Conservation (phyloP, 495 filamentous ascomycete genomes). For the Podospora appendiculata region DNA sequence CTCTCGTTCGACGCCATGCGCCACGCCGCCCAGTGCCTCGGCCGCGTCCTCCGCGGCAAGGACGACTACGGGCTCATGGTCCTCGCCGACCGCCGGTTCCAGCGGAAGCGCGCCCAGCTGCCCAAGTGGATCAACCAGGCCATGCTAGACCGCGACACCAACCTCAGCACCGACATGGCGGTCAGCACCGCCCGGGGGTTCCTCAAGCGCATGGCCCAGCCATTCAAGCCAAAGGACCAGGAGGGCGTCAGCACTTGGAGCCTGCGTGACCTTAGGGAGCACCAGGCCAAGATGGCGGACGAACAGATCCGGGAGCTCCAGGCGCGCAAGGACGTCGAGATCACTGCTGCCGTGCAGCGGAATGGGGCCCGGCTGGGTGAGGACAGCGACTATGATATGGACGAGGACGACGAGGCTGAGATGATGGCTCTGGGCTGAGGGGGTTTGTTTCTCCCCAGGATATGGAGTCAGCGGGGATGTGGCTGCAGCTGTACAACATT, state of each 20-base stretch:
- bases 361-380: not conserved
- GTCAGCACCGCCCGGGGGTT: constrained; percentile 85
- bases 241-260: constrained; percentile 93
- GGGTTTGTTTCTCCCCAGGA: no score
- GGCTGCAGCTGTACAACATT: no score
- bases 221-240: constrained; percentile 73
- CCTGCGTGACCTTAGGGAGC: constrained; percentile 61
- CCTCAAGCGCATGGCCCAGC: constrained; percentile 81
- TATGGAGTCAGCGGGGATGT: no score
- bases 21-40: constrained; percentile 93
- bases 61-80: constrained; percentile 99
- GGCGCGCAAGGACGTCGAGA: constrained; percentile 5
- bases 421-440: constrained; percentile 46
- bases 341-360: not conserved
- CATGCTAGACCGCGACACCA: constrained; percentile 72
- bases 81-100: constrained; percentile 83
- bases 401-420: constrained; percentile 37
- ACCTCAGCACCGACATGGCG: constrained; percentile 92
- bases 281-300: constrained; percentile 70
- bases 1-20: constrained; percentile 98
- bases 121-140: constrained; percentile 97
- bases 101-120: constrained; percentile 79
- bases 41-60: constrained; percentile 91
- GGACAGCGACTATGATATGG: constrained; percentile 28
- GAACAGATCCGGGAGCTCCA: constrained; percentile 43